Conservation (phyloP, 108 stramenopile genomes). For the Nitzschia sp. region DNA sequence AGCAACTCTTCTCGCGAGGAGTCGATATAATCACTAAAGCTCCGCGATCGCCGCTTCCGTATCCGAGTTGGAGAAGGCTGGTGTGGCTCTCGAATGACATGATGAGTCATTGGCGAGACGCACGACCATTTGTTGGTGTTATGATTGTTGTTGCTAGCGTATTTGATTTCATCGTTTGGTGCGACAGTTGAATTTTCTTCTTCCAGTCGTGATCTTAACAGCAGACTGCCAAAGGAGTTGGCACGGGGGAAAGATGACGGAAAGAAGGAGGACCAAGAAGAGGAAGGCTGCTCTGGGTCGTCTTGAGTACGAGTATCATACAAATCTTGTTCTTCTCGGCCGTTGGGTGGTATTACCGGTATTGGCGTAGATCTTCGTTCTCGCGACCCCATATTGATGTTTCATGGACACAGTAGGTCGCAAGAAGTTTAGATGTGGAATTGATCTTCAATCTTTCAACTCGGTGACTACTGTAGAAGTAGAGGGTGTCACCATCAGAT, state of each 20-base stretch:
- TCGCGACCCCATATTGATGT: too few species aligned
- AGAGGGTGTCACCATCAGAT: too few species aligned
- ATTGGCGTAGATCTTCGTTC: too few species aligned
- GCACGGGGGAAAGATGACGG: not conserved
- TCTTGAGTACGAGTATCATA: too few species aligned
- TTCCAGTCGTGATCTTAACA: not conserved
- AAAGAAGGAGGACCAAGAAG: not conserved
- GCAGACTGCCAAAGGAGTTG: not conserved
- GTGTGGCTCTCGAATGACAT: conserved; percentile 22
- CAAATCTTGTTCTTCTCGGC: too few species aligned
- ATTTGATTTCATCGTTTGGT: too few species aligned
- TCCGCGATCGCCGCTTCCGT: conserved; percentile 19
- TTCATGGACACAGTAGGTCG: too few species aligned
- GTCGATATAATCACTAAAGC: conserved; percentile 35
- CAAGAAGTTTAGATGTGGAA: too few species aligned
- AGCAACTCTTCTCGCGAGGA: conserved; percentile 3
- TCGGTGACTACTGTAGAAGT: too few species aligned
- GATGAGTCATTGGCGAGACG: conserved; percentile 31
- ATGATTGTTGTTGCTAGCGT: too few species aligned
- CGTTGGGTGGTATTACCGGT: too few species aligned
- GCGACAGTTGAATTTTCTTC: not conserved
- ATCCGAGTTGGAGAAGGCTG: not conserved
- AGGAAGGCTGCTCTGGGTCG: not conserved
- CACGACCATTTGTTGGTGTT: conserved; percentile 11
- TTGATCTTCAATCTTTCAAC: too few species aligned